A percentile compares a stretch with the other conserved stretches of the same genome.
phyloP scores from a whole-genome alignment of 441 rosid species.

The Euphorbia corollata region DNA sequence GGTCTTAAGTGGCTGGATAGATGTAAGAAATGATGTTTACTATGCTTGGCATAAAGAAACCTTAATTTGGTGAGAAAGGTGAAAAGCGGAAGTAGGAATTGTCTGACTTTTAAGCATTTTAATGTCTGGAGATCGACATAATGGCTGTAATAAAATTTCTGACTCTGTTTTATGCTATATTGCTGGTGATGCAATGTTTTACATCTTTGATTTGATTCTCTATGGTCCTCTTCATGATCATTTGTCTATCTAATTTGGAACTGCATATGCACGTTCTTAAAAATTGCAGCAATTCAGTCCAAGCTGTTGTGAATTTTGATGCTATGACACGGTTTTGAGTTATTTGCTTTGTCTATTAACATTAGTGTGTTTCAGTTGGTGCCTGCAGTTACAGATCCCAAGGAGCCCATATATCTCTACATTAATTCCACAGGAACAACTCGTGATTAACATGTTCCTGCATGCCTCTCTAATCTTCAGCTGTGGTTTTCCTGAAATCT shows the following conservation, averaged over 20 bases:
- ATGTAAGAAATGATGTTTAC: background rate
- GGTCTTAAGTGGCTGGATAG: background rate
- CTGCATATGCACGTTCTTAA: background rate
- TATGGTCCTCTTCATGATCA: background rate
- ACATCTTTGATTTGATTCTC: background rate
- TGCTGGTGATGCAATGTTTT: background rate
- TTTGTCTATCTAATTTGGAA: background rate
- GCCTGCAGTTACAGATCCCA: constrained; percentile 74
- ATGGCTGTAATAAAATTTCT: background rate
- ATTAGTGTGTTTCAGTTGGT: constrained; percentile 51
- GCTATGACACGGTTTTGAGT: background rate
- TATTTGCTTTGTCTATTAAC: background rate
- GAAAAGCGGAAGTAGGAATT: background rate
- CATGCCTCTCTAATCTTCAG: too few relatives aligned
- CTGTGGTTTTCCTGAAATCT: too few relatives aligned
- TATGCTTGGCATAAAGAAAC: too few relatives aligned
- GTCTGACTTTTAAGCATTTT: background rate
- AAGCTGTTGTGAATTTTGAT: background rate
- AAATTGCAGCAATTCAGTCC: background rate
- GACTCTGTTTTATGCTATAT: background rate
- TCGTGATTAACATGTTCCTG: too few relatives aligned
- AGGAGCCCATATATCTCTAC: constrained; percentile 62
- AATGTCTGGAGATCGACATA: background rate
- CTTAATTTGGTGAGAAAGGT: background rate
- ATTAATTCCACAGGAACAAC: constrained; percentile 87